Evolutionary conservation across 305 asterid species (phyloP).

Genomic region (Solanum chacoense): DNA sequence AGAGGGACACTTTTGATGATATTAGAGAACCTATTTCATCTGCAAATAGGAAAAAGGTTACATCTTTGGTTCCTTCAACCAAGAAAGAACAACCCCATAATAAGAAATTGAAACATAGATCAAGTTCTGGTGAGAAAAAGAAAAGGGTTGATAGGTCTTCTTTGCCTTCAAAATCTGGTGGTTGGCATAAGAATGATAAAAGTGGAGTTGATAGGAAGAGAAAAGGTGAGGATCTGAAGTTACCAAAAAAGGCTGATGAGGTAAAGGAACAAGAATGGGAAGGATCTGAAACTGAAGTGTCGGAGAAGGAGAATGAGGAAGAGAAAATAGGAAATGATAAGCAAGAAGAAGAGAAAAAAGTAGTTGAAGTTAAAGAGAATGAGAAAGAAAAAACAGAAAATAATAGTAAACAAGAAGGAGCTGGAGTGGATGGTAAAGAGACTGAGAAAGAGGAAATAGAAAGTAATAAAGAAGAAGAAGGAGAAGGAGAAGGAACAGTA

Average conservation of each 20-base stretch:
- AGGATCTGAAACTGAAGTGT: conserved; percentile 43
- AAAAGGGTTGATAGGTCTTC: conserved; percentile 33
- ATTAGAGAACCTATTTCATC: conserved; percentile 53
- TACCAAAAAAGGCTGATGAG: conserved; percentile 14
- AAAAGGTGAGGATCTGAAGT: conserved; percentile 18
- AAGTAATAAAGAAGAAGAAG: conserved; percentile 8
- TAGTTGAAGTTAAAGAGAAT: conserved; percentile 25
- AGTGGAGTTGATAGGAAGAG: conserved; percentile 2
- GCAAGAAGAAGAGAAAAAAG: conserved; percentile 22
- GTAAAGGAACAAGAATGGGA: conserved; percentile 27
- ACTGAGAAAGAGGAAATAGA: conserved; percentile 28
- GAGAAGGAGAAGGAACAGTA: conserved; percentile 27
- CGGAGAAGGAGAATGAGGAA: conserved; percentile 26
- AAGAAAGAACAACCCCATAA: conserved; percentile 25
- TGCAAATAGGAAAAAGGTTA: conserved; percentile 24
- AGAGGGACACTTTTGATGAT: conserved; percentile 78
- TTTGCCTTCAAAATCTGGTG: conserved; percentile 15
- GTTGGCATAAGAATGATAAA: neutral
- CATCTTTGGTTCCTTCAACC: conserved; percentile 17
- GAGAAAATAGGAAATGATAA: conserved; percentile 10
- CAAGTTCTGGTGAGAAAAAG: conserved; percentile 25
- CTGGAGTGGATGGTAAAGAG: conserved; percentile 36
- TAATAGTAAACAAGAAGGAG: conserved; percentile 14
- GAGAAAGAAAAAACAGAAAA: conserved; percentile 7
- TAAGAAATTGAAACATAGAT: conserved; percentile 9